Base-by-base conservation (phyloP, 495 filamentous ascomycete genomes). In the Chaetomium cochliodes region DNA sequence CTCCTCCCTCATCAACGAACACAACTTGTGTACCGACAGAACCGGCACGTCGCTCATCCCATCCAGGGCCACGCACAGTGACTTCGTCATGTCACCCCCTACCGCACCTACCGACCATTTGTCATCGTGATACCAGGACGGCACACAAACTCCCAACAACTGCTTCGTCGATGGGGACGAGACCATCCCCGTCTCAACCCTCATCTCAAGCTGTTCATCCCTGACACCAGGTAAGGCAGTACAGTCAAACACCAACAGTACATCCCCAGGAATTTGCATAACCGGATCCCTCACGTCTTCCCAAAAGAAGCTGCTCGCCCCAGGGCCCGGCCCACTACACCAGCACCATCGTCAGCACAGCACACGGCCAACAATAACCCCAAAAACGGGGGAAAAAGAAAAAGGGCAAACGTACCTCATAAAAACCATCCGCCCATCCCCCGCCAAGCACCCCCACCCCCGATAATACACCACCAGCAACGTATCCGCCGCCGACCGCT, bases 271-370 rank as follows among this genome's bases (percentile, higher is more conserved):
- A 3, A 54, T 55, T 16, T 63, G 64, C 66, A 73, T 69, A 11
- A 74, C 55, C 5, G 72, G 67, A 28, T 73, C 70, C 16, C 72
- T 60, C 23, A 74, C 64, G 58, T 74, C 72, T 25, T 73, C 67
- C 72, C 70, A 74, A 62, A 66, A 71, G 64, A 73, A 71, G 5
- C 33, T 51, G 6, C 46, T 67, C 11, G 37, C 64, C 0, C 51
- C 61, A 2, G 52, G 39, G 7, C 51, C 61, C 22, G 50, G 60
- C 1, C 49, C 39, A 18, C 60, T 62, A 6, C 20, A 2, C 11
- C 51, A 46, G 2, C 28, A 2, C 28, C 26, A 52, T 15, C 5
- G 59, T 60, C n/a, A 60, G 22, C 26, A 53, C n/a, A 60, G 15
- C 26, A 59, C n/a, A 25, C 4, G 2, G 23, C 33, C 44, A 25